A percentile compares a stretch with the other conserved stretches of the same genome.
These are phyloP conservation scores for Saussurea involucrata DNA, from an alignment of 129 eudicot species.

Conservation along the genomic window DNA sequence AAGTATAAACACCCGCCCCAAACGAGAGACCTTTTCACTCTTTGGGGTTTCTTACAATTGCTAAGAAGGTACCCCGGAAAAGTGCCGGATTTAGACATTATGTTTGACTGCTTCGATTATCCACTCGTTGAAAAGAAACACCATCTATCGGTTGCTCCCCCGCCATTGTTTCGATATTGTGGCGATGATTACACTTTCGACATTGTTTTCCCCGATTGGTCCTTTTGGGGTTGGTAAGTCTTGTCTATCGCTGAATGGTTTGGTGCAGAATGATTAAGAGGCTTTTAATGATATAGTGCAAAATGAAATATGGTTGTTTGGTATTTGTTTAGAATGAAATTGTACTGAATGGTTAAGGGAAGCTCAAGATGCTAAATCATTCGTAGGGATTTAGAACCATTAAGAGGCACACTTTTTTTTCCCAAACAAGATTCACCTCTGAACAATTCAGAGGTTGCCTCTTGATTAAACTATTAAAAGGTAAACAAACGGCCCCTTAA, in stretches of 20 bases:
- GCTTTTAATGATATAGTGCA: no score
- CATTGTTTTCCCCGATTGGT: constrained; percentile 90
- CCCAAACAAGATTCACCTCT: no score
- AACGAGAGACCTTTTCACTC: constrained; percentile 69
- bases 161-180: constrained; percentile 82
- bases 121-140: constrained; percentile 46
- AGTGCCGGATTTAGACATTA: constrained; percentile 74
- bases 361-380: no score
- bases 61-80: constrained; percentile 81
- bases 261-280: no score
- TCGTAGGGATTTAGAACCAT: no score
- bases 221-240: constrained; percentile 95
- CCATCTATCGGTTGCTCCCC: constrained; percentile 41
- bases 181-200: constrained; percentile 54
- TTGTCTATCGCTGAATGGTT: no score
- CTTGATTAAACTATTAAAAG: no score
- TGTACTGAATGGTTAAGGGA: no score
- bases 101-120: constrained; percentile 84
- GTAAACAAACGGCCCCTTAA: background rate
- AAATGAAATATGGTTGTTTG: no score
- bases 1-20: constrained; percentile 46
- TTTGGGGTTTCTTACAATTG: constrained; percentile 86
- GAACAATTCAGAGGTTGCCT: no score
- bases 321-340: no score
- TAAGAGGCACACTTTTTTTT: no score